A percentile compares a stretch with the other conserved stretches of the same genome.
These are phyloP conservation scores for Volvox africanus DNA, from an alignment of 139 green algal genomes.

Conservation along the genomic window DNA sequence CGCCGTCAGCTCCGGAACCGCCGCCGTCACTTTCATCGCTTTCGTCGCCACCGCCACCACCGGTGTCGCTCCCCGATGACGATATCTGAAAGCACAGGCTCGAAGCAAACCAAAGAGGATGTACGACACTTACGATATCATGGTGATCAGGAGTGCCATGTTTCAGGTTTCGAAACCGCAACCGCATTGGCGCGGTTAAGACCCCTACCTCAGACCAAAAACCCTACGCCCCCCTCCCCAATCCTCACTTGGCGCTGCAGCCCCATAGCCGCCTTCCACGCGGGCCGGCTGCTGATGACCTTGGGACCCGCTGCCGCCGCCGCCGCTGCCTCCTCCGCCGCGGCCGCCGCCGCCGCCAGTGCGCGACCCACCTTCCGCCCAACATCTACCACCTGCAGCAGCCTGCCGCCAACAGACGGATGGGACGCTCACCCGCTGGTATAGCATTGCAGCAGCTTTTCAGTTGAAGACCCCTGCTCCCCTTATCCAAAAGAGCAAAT, in stretches of 20 bases:
- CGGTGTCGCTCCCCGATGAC: neutral
- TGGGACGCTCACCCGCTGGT: too few species aligned
- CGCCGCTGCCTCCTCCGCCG: constrained; percentile 17
- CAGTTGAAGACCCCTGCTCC: too few species aligned
- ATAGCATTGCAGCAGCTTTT: too few species aligned
- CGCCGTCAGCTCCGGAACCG: neutral
- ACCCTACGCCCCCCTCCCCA: too few species aligned
- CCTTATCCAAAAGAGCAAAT: too few species aligned
- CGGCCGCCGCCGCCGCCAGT: constrained; percentile 17
- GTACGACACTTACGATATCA: neutral
- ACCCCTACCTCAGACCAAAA: too few species aligned
- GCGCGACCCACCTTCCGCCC: constrained; percentile 33
- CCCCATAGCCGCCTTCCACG: constrained; percentile 50
- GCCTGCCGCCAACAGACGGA: neutral
- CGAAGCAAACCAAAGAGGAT: neutral
- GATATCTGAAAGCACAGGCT: neutral
- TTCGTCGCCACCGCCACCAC: neutral
- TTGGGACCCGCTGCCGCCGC: constrained; percentile 30
- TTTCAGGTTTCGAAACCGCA: too few species aligned
- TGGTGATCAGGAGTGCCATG: too few species aligned
- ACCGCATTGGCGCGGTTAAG: too few species aligned
- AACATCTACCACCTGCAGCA: constrained; percentile 44
- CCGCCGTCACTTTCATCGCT: neutral
- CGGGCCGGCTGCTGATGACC: constrained; percentile 48
- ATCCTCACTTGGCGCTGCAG: constrained; percentile 32